Evolutionary conservation across 495 filamentous ascomycete genomes (phyloP).

Genomic region (Trichocladium antarcticum): DNA sequence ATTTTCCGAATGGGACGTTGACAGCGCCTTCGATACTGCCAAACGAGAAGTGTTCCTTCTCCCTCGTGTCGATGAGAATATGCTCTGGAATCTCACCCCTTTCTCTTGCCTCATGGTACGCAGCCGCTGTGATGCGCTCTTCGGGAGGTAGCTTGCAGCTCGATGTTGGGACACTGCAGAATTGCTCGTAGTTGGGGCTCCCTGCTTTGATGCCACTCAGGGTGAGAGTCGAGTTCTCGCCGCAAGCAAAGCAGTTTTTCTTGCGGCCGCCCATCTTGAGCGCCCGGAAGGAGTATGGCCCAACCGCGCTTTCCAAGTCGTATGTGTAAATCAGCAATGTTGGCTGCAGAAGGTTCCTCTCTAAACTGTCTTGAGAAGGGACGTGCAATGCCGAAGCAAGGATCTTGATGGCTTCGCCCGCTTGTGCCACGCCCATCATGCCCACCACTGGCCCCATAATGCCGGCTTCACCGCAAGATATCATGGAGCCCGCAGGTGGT

Average conservation of each 20-base stretch:
- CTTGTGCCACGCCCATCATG: conserved; percentile 86
- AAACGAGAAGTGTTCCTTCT: conserved; percentile 75
- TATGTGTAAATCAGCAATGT: conserved; percentile 62
- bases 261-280: conserved; percentile 59
- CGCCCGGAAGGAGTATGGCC: conserved; percentile 56
- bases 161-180: conserved; percentile 47
- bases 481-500: conserved; percentile 64
- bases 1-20: conserved; percentile 61
- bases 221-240: conserved; percentile 46
- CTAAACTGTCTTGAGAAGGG: conserved; percentile 3
- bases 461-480: conserved; percentile 82
- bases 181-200: conserved; percentile 63
- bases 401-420: conserved; percentile 79
- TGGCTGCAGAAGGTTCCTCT: conserved; percentile 23
- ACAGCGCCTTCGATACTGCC: conserved; percentile 60
- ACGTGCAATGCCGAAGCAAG: conserved; percentile 38
- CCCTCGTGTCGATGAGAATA: conserved; percentile 68
- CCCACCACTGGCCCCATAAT: conserved; percentile 89
- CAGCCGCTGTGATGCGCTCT: conserved; percentile 50
- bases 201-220: conserved; percentile 50
- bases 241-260: conserved; percentile 64
- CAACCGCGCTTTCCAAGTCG: conserved; percentile 30
- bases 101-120: conserved; percentile 35
- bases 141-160: conserved; percentile 34
- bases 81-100: conserved; percentile 29